Conservation (phyloP, 1,284 basidiomycete genomes). For the Ceratobasidium sp. region DNA sequence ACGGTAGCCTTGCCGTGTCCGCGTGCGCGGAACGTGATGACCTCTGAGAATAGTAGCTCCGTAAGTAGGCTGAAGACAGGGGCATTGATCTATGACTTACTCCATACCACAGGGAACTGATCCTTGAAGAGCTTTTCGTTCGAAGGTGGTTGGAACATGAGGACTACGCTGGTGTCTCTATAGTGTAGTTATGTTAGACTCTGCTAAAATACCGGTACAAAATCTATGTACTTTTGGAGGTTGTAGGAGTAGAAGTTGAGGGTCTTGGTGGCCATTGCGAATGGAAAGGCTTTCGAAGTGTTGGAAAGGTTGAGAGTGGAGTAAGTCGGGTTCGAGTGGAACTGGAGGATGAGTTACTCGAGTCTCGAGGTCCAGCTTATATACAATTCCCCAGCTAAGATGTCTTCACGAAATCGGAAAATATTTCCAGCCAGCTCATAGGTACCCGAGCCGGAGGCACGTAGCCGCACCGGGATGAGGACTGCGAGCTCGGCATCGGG, state of each 20-base stretch:
- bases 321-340: too few relatives aligned
- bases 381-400: too few relatives aligned
- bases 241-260: slow-evolving; percentile 26
- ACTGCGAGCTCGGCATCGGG: neutral
- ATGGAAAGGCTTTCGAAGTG: neutral
- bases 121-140: slow-evolving; percentile 17
- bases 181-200: neutral
- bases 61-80: neutral
- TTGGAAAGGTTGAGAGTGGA: too few relatives aligned
- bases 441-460: neutral
- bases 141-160: slow-evolving; percentile 27
- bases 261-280: slow-evolving; percentile 21
- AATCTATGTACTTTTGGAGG: slow-evolving; percentile 9
- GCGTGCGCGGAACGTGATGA: slow-evolving; percentile 29
- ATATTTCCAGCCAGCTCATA: neutral
- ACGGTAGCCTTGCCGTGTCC: slow-evolving; percentile 24
- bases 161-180: slow-evolving; percentile 27
- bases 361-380: too few relatives aligned
- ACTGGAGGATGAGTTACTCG: too few relatives aligned
- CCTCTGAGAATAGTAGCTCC: neutral
- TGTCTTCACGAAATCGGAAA: too few relatives aligned
- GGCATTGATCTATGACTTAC: neutral
- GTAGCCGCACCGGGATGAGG: neutral
- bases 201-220: neutral
- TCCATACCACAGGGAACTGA: slow-evolving; percentile 35